Evolutionary conservation across 176 grass and related monocot species (phyloP).

Genomic region (Cymbopogon citratus): DNA sequence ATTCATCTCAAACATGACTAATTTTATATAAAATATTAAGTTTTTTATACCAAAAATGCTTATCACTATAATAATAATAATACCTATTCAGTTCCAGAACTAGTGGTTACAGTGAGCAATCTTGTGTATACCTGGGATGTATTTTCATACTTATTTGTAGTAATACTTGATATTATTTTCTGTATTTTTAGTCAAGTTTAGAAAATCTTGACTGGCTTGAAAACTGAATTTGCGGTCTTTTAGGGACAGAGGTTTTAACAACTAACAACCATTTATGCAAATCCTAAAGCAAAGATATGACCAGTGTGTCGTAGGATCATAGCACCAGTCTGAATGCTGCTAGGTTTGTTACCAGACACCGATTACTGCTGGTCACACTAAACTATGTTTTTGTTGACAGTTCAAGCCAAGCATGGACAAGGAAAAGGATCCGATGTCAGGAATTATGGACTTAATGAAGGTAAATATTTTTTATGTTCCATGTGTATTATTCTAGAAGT

Average conservation of each 20-base stretch:
- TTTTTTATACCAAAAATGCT: neutral
- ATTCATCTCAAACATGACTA: neutral
- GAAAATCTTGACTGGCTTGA: neutral
- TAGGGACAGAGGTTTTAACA: neutral
- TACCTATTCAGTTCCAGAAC: neutral
- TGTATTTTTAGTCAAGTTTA: neutral
- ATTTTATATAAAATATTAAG: neutral
- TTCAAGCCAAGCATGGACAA: constrained; percentile 71
- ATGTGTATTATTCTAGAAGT: neutral
- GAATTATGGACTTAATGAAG: constrained; percentile 97
- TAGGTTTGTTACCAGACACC: neutral
- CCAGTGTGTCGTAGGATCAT: neutral
- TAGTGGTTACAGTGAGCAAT: neutral
- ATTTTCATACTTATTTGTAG: neutral
- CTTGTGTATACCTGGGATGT: neutral
- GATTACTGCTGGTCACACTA: neutral
- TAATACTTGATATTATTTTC: neutral
- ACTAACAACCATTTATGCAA: neutral
- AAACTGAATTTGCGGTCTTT: neutral
- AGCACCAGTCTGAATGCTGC: neutral
- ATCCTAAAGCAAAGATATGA: neutral
- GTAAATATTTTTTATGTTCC: neutral
- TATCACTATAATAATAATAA: neutral
- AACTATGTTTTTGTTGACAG: constrained; percentile 30
- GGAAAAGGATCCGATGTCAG: constrained; percentile 87